A percentile compares a stretch with the other conserved stretches of the same genome.
phyloP scores from a whole-genome alignment of 108 stramenopile species.

The Mayamaea pseudoterrestris region DNA sequence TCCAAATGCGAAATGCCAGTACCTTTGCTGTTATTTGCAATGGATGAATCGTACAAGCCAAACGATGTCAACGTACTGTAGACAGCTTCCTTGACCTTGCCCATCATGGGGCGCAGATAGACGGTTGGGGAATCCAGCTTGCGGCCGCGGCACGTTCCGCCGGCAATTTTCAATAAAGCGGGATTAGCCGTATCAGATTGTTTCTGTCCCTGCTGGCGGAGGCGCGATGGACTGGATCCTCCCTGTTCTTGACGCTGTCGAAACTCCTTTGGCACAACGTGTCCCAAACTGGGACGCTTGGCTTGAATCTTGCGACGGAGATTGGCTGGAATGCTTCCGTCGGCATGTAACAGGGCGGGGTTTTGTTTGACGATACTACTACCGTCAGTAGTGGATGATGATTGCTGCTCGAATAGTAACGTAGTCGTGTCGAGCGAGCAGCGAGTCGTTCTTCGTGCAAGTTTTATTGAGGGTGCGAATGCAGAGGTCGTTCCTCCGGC shows the following conservation, averaged over 20 bases:
- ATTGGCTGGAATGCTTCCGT: conserved; percentile 73
- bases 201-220: conserved; percentile 73
- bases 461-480: no score
- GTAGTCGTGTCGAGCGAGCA: no score
- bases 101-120: conserved; percentile 98
- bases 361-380: no score
- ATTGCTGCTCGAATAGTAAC: no score
- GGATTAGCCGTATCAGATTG: conserved; percentile 62
- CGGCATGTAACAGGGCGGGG: no score
- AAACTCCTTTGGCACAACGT: conserved; percentile 54
- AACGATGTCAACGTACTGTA: conserved; percentile 81
- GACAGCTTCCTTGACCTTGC: conserved; percentile 91
- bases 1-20: conserved; percentile 66
- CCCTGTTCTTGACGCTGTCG: conserved; percentile 19
- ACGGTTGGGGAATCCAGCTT: conserved; percentile 81
- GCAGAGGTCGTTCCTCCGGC: no score
- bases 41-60: conserved; percentile 81
- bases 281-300: conserved; percentile 52
- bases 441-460: no score
- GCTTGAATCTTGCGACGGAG: conserved; percentile 57
- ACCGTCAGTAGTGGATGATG: no score
- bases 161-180: conserved; percentile 63
- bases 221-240: conserved; percentile 38
- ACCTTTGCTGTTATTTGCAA: conserved; percentile 8
- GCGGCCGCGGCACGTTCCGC: conserved; percentile 65